Percentiles rank a stretch among this genome's conserved stretches.
Evolutionary conservation across 192 early-diverging fungal genomes (phyloP).

Genomic region (Chytriomyces hyalinus): DNA sequence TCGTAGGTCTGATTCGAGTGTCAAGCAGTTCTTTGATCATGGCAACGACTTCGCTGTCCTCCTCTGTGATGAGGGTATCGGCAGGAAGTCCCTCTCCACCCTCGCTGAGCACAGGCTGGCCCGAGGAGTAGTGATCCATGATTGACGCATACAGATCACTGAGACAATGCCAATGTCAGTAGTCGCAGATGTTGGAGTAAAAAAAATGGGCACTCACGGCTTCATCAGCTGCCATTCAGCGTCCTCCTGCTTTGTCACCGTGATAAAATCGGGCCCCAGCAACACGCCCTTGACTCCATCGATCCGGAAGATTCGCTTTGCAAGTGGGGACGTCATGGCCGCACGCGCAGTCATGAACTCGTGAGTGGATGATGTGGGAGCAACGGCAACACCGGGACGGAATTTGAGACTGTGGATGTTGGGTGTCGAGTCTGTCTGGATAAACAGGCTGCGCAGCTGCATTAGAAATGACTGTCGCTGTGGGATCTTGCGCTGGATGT

Average conservation of each 20-base stretch:
- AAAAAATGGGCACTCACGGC: constrained; percentile 48
- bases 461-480: too few relatives aligned
- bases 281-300: constrained; percentile 91
- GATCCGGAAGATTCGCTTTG: constrained; percentile 87
- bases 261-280: constrained; percentile 93
- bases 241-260: constrained; percentile 87
- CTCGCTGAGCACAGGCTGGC: constrained; percentile 72
- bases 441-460: constrained; percentile 52
- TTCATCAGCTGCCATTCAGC: constrained; percentile 97
- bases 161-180: background rate
- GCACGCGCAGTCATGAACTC: constrained; percentile 85
- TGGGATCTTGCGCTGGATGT: too few relatives aligned
- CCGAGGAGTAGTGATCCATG: constrained; percentile 86
- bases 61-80: constrained; percentile 71
- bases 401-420: constrained; percentile 97
- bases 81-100: constrained; percentile 41
- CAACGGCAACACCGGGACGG: constrained; percentile 86
- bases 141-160: constrained; percentile 92
- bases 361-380: constrained; percentile 50
- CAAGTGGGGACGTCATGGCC: constrained; percentile 78
- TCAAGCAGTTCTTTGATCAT: constrained; percentile 99
- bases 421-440: constrained; percentile 84
- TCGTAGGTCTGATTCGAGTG: constrained; percentile 90
- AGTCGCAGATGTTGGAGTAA: background rate
- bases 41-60: constrained; percentile 90